phyloP scores from a whole-genome alignment of 305 asterid genomes.

The Fraxinus xanthoxyloides region DNA sequence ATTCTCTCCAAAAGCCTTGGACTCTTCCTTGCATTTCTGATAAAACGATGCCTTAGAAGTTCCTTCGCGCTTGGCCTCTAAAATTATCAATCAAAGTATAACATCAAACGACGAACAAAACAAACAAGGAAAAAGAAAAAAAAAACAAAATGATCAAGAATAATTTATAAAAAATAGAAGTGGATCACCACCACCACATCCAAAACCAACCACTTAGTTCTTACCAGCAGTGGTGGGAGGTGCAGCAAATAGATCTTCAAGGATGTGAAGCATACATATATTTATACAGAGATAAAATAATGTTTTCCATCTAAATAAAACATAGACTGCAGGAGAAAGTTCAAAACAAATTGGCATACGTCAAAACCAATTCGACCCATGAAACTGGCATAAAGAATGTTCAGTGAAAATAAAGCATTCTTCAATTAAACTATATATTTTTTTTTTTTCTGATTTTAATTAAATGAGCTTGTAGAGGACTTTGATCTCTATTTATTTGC shows the following conservation, averaged over 20 bases:
- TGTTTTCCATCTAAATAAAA: background rate
- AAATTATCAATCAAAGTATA: slow-evolving; percentile 18
- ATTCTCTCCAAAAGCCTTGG: slow-evolving; percentile 89
- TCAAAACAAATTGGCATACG: background rate
- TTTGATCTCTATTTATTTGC: slow-evolving; percentile 2
- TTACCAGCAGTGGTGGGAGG: slow-evolving; percentile 11
- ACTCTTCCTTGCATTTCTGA: slow-evolving; percentile 84
- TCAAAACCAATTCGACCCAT: background rate
- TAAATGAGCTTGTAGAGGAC: background rate
- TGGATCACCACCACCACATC: slow-evolving; percentile 5
- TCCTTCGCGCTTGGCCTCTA: slow-evolving; percentile 96
- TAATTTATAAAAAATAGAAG: slow-evolving; percentile 13
- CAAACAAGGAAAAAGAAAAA: slow-evolving; percentile 6
- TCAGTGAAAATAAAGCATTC: background rate
- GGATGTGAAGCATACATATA: slow-evolving; percentile 19
- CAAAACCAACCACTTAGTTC: background rate
- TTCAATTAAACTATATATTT: background rate
- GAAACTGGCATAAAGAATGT: background rate
- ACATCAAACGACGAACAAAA: slow-evolving; percentile 19
- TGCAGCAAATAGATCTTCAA: slow-evolving; percentile 7
- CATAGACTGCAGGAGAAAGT: background rate
- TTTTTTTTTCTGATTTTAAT: background rate
- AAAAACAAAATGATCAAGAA: background rate
- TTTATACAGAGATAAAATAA: background rate
- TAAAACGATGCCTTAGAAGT: slow-evolving; percentile 82